Base-by-base conservation (phyloP, 805 yeast genomes). In the Saccharomycopsis sp. region DNA sequence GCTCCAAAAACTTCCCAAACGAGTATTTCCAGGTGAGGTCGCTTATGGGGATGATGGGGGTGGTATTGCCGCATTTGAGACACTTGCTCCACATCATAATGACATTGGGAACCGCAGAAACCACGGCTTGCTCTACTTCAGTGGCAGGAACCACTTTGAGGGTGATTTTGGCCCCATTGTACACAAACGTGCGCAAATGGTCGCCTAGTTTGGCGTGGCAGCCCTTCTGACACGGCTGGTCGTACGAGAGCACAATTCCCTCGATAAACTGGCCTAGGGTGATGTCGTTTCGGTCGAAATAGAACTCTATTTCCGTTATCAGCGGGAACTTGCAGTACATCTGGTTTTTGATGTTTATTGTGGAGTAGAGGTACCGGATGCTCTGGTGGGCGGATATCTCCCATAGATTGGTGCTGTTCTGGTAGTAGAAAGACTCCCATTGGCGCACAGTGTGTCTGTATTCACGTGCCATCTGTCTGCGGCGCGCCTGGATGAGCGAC, bases 281-380 rank as follows among this genome's bases (percentile, higher is more conserved):
- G 67, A 87, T 85, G 68, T 95, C 99, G 58, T 85, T 88, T 53
- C 51, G 34, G 41, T 90, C 97, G 75, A 96, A 83, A 68, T 92
- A 94, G 66, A 79, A 95, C 61, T 91, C 97, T 53, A 91, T 85
- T 1, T 84, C 82, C 37, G 89, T 83, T n/a, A 83, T 75, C 57
- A 83, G 89, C 0, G 99, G 99, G 0, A 98, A 98, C 47, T 84
- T 75, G 66, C 99, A 94, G 0, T 97, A 97, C 0, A 96, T 90
- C 0, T 95, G 87, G 47, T 89, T 87, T 64, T 85, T 86, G 7
- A 84, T 81, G 2, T 92, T 87, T 0, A 91, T 92, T 73, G 89
- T 81, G 1, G 96, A 87, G 65, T 87, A 89, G 23, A 92, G 73
- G 14, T 90, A 81, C 3, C 87, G 81, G 34, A 95, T 82, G 64